These are phyloP conservation scores for Pythium dissotocum DNA, from an alignment of 352 stramenopile species.

Conservation along the genomic window DNA sequence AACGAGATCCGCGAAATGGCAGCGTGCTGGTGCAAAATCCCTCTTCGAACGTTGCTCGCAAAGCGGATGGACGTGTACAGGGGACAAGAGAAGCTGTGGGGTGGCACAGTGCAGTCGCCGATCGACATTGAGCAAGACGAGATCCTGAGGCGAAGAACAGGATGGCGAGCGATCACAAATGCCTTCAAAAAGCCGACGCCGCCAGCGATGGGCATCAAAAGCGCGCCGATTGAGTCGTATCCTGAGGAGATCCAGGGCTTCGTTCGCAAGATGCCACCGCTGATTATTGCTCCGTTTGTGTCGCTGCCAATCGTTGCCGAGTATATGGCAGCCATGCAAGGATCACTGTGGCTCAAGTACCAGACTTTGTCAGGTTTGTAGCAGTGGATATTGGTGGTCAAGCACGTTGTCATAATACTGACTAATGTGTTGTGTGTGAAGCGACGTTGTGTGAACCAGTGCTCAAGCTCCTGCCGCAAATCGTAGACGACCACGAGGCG, in stretches of 20 bases:
- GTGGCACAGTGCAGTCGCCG: constrained; percentile 58
- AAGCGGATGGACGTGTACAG: constrained; percentile 51
- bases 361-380: constrained; percentile 45
- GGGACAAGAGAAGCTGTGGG: constrained; percentile 58
- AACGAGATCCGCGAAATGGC: constrained; percentile 61
- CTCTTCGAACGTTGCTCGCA: constrained; percentile 49
- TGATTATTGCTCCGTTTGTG: constrained; percentile 65
- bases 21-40: constrained; percentile 80
- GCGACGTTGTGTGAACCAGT: constrained; percentile 53
- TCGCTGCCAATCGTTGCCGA: constrained; percentile 67
- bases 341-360: constrained; percentile 40
- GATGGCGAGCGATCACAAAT: constrained; percentile 72
- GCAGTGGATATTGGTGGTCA: neutral
- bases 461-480: constrained; percentile 65
- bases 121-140: constrained; percentile 79
- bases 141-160: constrained; percentile 59
- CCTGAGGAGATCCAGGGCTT: constrained; percentile 50
- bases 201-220: constrained; percentile 69
- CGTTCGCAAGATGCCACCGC: constrained; percentile 62
- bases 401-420: neutral
- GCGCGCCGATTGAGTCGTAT: constrained; percentile 47
- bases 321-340: constrained; percentile 73
- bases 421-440: constrained; percentile 7
- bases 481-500: constrained; percentile 71
- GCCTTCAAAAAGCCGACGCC: constrained; percentile 57